A percentile compares a stretch with the other conserved stretches of the same genome.
These are phyloP conservation scores for Conoideocrella luteorostrata DNA, from an alignment of 2,329 filamentous ascomycete species.

Conservation along the genomic window DNA sequence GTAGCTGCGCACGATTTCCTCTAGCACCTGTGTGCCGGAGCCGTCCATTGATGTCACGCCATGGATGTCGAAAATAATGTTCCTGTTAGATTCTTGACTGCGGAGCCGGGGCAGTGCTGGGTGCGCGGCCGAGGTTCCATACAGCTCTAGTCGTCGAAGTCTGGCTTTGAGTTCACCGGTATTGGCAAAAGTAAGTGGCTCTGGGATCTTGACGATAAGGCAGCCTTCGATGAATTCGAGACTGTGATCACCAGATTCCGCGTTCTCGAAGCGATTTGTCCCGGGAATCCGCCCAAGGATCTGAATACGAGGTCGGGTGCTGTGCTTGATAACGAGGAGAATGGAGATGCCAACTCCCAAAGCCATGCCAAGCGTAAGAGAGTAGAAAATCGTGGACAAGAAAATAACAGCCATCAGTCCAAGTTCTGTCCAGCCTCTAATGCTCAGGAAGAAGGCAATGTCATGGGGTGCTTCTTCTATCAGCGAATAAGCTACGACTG, in stretches of 20 bases:
- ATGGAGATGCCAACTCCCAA: constrained; percentile 88
- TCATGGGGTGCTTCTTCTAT: constrained; percentile 95
- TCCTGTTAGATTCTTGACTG: constrained; percentile 73
- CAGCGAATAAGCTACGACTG: constrained; percentile 87
- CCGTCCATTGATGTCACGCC: constrained; percentile 95
- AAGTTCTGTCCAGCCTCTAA: constrained; percentile 81
- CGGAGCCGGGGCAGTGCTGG: constrained; percentile 79
- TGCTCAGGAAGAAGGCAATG: constrained; percentile 78
- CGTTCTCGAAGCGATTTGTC: constrained; percentile 79
- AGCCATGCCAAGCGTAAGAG: constrained; percentile 85
- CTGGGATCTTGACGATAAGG: constrained; percentile 94
- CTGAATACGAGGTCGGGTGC: constrained; percentile 88
- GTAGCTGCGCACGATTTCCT: constrained; percentile 81
- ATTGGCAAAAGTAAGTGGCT: constrained; percentile 94
- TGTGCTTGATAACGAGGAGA: constrained; percentile 81
- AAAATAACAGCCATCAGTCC: constrained; percentile 87
- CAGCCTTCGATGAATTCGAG: constrained; percentile 89
- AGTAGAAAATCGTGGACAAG: constrained; percentile 88
- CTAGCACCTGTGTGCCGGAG: constrained; percentile 83
- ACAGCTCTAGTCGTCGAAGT: constrained; percentile 76
- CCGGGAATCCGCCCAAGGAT: constrained; percentile 86
- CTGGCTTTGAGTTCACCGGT: constrained; percentile 86
- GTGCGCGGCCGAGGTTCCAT: constrained; percentile 79
- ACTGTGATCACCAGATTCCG: constrained; percentile 62
- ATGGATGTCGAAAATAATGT: constrained; percentile 94